phyloP scores from a whole-genome alignment of 805 yeast genomes.

The Saturnispora quitensis region DNA sequence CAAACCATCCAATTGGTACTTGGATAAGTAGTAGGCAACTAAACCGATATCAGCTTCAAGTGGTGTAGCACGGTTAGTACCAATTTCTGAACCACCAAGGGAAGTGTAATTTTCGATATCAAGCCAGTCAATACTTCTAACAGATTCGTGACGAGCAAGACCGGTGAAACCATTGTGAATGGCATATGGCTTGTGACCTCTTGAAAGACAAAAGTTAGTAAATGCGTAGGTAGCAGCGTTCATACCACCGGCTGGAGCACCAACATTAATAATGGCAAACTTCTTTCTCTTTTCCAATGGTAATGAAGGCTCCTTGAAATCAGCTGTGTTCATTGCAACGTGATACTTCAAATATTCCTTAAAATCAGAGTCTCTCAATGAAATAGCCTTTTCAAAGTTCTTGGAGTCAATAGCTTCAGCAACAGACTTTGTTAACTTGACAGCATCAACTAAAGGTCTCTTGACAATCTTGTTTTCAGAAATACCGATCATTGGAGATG shows the following conservation, averaged over 20 bases:
- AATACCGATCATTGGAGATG: constrained; percentile 72
- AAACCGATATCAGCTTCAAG: constrained; percentile 56
- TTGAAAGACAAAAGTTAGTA: constrained; percentile 65
- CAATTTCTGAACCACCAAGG: constrained; percentile 73
- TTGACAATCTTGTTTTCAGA: constrained; percentile 63
- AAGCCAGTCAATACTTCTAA: constrained; percentile 54
- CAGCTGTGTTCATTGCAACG: constrained; percentile 58
- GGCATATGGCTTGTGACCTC: constrained; percentile 65
- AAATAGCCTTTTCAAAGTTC: constrained; percentile 62
- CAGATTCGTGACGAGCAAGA: constrained; percentile 51
- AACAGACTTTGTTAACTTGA: constrained; percentile 58
- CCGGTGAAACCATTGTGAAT: constrained; percentile 72
- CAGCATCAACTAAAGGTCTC: constrained; percentile 65
- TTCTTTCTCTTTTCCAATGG: constrained; percentile 46
- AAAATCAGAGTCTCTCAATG: constrained; percentile 62
- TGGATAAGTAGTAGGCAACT: constrained; percentile 64
- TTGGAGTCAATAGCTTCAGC: constrained; percentile 58
- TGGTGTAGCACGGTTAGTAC: constrained; percentile 69
- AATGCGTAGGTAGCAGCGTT: constrained; percentile 71
- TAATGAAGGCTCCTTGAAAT: constrained; percentile 53
- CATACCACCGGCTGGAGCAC: constrained; percentile 75
- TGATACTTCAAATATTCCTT: constrained; percentile 55
- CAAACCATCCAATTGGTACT: constrained; percentile 60
- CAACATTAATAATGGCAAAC: constrained; percentile 65
- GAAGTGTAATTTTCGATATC: constrained; percentile 67